Conservation (phyloP, 805 yeast genomes). For the Komagataella phaffii region DNA sequence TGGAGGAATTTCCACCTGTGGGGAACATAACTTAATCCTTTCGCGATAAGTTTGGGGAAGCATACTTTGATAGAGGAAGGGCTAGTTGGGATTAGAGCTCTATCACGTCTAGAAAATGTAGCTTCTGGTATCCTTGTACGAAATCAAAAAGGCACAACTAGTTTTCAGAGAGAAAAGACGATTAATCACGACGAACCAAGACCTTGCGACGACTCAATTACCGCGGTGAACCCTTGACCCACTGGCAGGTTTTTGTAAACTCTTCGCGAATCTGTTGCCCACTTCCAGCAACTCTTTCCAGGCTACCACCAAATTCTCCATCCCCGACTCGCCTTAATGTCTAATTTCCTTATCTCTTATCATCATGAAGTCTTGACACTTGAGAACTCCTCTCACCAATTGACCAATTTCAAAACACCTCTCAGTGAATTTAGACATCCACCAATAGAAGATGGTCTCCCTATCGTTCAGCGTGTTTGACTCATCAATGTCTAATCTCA, state of each 20-base stretch:
- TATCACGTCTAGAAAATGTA: no score
- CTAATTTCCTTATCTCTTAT: not conserved
- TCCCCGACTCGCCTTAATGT: not conserved
- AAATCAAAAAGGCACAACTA: no score
- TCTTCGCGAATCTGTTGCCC: no score
- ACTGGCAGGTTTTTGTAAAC: no score
- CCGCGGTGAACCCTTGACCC: no score
- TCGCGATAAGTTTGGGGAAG: not conserved
- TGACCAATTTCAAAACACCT: not conserved
- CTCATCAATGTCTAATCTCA: not conserved
- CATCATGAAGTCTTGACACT: not conserved
- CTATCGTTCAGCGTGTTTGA: not conserved
- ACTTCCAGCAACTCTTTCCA: no score
- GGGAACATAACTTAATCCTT: not conserved
- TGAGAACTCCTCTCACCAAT: not conserved
- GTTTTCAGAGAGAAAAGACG: no score
- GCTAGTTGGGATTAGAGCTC: not conserved
- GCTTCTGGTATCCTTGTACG: no score
- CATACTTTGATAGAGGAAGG: no score
- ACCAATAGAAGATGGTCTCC: not conserved
- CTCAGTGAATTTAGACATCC: not conserved
- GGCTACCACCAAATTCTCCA: not conserved
- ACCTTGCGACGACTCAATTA: no score
- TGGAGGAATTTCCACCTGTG: not conserved
- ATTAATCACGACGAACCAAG: no score